Base-by-base conservation (phyloP, 2,329 filamentous ascomycete species). In the Trichophaea hybrida region DNA sequence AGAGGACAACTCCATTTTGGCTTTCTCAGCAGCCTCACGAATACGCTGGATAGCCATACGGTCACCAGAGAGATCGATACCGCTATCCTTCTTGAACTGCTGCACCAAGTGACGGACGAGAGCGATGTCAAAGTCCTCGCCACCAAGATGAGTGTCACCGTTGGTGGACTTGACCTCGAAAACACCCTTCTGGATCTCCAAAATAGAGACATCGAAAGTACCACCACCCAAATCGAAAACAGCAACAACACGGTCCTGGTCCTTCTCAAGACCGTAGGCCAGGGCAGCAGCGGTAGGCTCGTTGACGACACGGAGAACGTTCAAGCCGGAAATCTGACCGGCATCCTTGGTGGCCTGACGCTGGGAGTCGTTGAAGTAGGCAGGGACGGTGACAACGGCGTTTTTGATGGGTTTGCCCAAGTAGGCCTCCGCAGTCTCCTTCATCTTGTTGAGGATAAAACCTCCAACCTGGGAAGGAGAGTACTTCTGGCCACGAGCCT, bases 161-260 rank as follows among this genome's bases (percentile, higher is more conserved):
- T 95, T 95, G 78, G 91, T 97, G 15, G 91, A 94, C 82, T 96
- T 96, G 75, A 97, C 91, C 79, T 96, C 91, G 74, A 97, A 97
- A 59, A 97, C 90, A 74, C 91, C 91, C 75, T 89, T 89, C 78
- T 95, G 89, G 72, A 97, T 96, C 77, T 95, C 89, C 13, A 97
- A 85, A 64, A 96, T 84, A 65, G 90, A 96, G 75, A 97, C 94
- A 88, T 97, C 91, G 76, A 97, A 97, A 69, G 90, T 97, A 82
- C 90, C 90, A 82, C 90, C 90, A 78, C 90, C 90, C 70, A 97
- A 81, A 85, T 97, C 90, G 79, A 94, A 97, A 73, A 97, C 90
- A 69, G 90, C 89, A 70, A 96, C 86, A 63, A 95, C 77, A 67
- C 86, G 82, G 77, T 96, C 89, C 65, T 83, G 80, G 74, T 93